Evolutionary conservation across 352 stramenopile genomes (phyloP).

Genomic region (Phytophthora meadii): DNA sequence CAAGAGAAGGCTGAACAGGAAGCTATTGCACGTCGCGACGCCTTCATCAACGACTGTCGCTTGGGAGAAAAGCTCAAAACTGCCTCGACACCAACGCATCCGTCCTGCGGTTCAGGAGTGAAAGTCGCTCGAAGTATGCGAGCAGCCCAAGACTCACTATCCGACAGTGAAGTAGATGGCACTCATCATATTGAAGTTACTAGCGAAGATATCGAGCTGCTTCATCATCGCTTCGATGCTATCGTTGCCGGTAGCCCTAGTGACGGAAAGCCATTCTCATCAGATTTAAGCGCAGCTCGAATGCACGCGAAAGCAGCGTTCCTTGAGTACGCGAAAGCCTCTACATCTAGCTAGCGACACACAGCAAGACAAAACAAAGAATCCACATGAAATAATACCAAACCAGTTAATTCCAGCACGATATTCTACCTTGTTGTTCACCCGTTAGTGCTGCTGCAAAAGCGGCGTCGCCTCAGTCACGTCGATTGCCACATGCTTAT

Average conservation of each 20-base stretch:
- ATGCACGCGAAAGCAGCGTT: slow-evolving; percentile 38
- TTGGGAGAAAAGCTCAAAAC: slow-evolving; percentile 57
- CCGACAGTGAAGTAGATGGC: slow-evolving; percentile 9
- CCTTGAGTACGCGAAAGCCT: slow-evolving; percentile 36
- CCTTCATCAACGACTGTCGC: slow-evolving; percentile 64
- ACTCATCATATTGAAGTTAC: not conserved
- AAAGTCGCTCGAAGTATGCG: slow-evolving; percentile 59
- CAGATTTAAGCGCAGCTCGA: slow-evolving; percentile 9
- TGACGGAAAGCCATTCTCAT: slow-evolving; percentile 13
- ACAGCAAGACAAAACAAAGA: slow-evolving; percentile 1
- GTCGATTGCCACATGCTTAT: slow-evolving; percentile 44
- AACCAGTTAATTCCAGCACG: slow-evolving; percentile 19
- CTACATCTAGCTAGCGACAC: slow-evolving; percentile 9
- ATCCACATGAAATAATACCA: slow-evolving; percentile 20
- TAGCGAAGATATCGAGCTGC: slow-evolving; percentile 29
- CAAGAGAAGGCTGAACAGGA: slow-evolving; percentile 34
- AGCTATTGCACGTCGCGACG: slow-evolving; percentile 26
- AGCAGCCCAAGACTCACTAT: slow-evolving; percentile 22
- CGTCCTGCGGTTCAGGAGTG: slow-evolving; percentile 58
- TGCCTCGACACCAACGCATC: slow-evolving; percentile 36
- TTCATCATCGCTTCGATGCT: slow-evolving; percentile 47
- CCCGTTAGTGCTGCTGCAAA: slow-evolving; percentile 31
- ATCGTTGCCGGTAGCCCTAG: slow-evolving; percentile 36
- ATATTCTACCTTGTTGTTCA: slow-evolving; percentile 24
- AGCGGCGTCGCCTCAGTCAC: slow-evolving; percentile 52